A percentile compares a stretch with the other conserved stretches of the same genome.
Evolutionary conservation across 768 basidiomycete genomes (phyloP).

Genomic region (Boletus rubescentipes): DNA sequence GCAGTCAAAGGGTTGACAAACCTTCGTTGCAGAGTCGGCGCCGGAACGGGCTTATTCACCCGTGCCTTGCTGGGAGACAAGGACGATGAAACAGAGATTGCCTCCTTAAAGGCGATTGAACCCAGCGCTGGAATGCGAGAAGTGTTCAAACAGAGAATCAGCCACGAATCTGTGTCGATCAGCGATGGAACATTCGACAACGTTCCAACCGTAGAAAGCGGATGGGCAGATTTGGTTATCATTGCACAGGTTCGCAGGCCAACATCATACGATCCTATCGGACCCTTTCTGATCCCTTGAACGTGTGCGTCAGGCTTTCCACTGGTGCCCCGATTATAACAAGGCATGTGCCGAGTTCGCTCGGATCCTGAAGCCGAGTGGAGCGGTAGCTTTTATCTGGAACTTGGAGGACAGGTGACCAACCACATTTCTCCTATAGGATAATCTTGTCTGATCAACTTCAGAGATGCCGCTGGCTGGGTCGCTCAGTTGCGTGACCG

Average conservation of each 20-base stretch:
- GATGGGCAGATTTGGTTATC: conserved; percentile 76
- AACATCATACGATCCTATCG: not conserved
- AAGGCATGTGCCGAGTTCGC: conserved; percentile 73
- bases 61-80: conserved; percentile 71
- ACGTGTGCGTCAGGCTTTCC: conserved; percentile 64
- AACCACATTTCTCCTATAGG: not conserved
- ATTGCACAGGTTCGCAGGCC: conserved; percentile 62
- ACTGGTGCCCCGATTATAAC: conserved; percentile 87
- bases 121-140: conserved; percentile 87
- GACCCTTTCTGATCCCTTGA: conserved; percentile 5
- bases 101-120: conserved; percentile 67
- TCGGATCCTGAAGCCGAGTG: conserved; percentile 76
- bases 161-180: conserved; percentile 52
- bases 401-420: conserved; percentile 80
- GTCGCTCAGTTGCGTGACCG: conserved; percentile 68
- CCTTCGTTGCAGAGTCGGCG: conserved; percentile 57
- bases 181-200: conserved; percentile 70
- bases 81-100: conserved; percentile 50
- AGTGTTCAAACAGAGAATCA: conserved; percentile 56
- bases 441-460: not conserved
- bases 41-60: conserved; percentile 89
- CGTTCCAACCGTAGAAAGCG: conserved; percentile 52
- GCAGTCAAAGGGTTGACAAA: not conserved
- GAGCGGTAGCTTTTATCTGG: conserved; percentile 77
- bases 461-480: conserved; percentile 65